A percentile compares a stretch with the other conserved stretches of the same genome.
Conservation (phyloP, 2,329 filamentous ascomycete species). For the Diaporthe caulivora region DNA sequence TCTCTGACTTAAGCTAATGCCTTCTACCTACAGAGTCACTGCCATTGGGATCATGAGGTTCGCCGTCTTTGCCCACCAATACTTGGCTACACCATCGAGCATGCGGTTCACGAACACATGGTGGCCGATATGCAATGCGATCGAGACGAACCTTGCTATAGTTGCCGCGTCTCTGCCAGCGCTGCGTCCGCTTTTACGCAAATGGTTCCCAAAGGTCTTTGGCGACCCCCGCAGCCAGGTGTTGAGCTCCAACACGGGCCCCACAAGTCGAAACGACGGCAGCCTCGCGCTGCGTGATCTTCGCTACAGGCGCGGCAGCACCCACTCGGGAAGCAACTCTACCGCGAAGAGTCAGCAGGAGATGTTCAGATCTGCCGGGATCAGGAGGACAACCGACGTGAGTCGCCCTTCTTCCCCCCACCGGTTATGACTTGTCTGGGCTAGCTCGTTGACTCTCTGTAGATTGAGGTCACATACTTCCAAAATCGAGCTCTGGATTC, state of each 20-base stretch:
- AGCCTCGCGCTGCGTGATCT: not conserved
- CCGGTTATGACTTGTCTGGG: not conserved
- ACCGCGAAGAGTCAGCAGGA: not conserved
- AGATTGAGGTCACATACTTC: not conserved
- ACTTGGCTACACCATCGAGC: not conserved
- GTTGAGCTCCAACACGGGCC: too few species aligned
- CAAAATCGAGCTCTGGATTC: not conserved
- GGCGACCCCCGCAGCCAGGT: not conserved
- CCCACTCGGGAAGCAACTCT: not conserved
- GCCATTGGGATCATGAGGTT: not conserved
- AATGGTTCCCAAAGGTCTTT: not conserved
- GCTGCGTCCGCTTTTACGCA: not conserved
- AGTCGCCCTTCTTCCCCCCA: not conserved
- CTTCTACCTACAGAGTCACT: not conserved
- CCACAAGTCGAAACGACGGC: not conserved
- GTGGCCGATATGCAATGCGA: not conserved
- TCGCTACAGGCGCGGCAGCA: not conserved
- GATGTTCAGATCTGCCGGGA: not conserved
- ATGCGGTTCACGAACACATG: not conserved
- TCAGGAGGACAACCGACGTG: not conserved
- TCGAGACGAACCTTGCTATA: slow-evolving; percentile 9
- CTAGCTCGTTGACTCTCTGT: not conserved
- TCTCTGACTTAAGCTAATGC: accelerated
- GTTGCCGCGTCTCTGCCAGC: not conserved
- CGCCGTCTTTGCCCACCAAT: not conserved